phyloP scores from a whole-genome alignment of 2,329 filamentous ascomycete genomes.

The Lasiodiplodia sp. region DNA sequence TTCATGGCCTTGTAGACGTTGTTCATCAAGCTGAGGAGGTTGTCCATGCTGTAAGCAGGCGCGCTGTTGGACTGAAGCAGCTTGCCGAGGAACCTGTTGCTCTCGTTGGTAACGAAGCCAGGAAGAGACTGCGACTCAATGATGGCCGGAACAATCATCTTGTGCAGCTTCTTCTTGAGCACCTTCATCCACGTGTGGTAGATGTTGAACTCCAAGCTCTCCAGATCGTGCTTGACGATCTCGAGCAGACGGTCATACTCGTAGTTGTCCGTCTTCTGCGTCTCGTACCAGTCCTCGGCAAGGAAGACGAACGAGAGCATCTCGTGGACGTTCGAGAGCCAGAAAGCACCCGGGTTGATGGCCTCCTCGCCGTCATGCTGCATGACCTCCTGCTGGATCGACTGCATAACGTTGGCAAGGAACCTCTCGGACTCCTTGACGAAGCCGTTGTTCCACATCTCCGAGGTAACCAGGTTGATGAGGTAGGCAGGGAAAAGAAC shows the following conservation, averaged over 20 bases:
- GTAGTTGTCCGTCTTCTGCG: conserved; percentile 98
- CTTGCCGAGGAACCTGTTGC: conserved; percentile 97
- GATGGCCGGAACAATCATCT: conserved; percentile 99
- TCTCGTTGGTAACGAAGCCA: conserved; percentile 98
- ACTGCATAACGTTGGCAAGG: conserved; percentile 99
- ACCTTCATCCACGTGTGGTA: conserved; percentile 99
- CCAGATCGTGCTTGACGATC: conserved; percentile 98
- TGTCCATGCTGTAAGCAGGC: conserved; percentile 99
- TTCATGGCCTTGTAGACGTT: conserved; percentile 99
- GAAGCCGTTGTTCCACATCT: conserved; percentile 99
- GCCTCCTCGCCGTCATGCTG: conserved; percentile 97
- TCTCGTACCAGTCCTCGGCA: conserved; percentile 99
- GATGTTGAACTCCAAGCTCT: conserved; percentile 99
- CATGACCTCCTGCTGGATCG: conserved; percentile 99
- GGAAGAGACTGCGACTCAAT: conserved; percentile 98
- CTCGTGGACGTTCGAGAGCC: conserved; percentile 98
- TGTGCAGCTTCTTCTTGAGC: conserved; percentile 97
- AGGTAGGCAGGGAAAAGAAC: conserved; percentile 98
- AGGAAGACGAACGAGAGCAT: conserved; percentile 99
- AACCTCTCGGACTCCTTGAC: conserved; percentile 99
- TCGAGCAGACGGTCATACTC: conserved; percentile 97
- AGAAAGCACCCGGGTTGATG: conserved; percentile 96
- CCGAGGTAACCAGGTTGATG: conserved; percentile 97
- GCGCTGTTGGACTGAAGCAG: conserved; percentile 87
- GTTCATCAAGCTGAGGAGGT: conserved; percentile 92